Percentiles rank a stretch among this genome's conserved stretches.
Conservation (phyloP, 176 grass and related monocot genomes). For the Cymbopogon citratus region DNA sequence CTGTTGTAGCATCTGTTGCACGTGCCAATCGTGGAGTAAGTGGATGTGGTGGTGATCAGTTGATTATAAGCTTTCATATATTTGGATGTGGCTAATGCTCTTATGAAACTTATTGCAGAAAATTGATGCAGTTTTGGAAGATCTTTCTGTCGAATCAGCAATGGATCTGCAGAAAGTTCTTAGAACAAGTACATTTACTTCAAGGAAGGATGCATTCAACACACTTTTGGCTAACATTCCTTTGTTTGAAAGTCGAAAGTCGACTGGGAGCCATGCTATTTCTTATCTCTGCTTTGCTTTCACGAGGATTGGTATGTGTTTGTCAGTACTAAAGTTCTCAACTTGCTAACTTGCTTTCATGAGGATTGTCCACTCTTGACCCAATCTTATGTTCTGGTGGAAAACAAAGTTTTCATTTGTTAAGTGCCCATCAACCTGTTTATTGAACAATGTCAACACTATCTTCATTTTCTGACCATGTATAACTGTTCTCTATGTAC, state of each 20-base stretch:
- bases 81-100: conserved; percentile 33
- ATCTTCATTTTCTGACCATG: conserved; percentile 21
- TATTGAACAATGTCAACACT: neutral
- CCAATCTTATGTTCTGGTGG: neutral
- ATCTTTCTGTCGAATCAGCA: conserved; percentile 78
- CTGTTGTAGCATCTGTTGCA: conserved; percentile 59
- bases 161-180: conserved; percentile 86
- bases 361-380: neutral
- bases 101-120: conserved; percentile 41
- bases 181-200: conserved; percentile 56
- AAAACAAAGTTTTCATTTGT: neutral
- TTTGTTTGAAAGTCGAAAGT: conserved; percentile 89
- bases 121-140: conserved; percentile 63
- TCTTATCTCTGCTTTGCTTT: conserved; percentile 89
- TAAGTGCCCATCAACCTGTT: neutral
- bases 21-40: conserved; percentile 43
- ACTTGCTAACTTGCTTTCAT: conserved; percentile 4
- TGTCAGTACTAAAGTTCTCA: conserved; percentile 3
- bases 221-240: conserved; percentile 61
- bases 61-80: conserved; percentile 33
- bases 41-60: conserved; percentile 35
- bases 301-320: conserved; percentile 83
- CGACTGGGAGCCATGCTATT: conserved; percentile 87
- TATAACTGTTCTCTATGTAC: conserved; percentile 25
- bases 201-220: conserved; percentile 62